Percentiles rank a stretch among this genome's conserved stretches.
Evolutionary conservation across 1,284 basidiomycete species (phyloP).

Genomic region (Sutorius eximius): DNA sequence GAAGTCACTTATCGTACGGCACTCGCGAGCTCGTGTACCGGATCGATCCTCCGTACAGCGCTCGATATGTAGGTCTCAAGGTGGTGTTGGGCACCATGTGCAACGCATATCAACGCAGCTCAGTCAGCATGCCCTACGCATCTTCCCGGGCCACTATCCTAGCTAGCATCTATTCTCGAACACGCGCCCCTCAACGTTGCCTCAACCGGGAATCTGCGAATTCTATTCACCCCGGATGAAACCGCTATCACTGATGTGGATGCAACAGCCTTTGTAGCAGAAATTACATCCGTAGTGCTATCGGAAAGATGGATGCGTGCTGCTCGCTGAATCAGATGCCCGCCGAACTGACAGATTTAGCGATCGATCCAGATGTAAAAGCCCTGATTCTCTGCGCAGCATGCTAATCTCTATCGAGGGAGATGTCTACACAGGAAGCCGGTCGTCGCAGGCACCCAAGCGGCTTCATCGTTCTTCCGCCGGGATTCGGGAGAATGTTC

Average conservation of each 20-base stretch:
- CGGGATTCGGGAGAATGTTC: constrained; percentile 20
- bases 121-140: neutral
- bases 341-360: constrained; percentile 8
- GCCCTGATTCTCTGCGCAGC: constrained; percentile 42
- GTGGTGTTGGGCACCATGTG: constrained; percentile 1
- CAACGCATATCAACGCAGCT: neutral
- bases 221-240: constrained; percentile 32
- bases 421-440: neutral
- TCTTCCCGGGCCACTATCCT: neutral
- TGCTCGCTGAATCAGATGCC: constrained; percentile 7
- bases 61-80: neutral
- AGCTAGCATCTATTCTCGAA: constrained; percentile 1
- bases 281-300: constrained; percentile 3
- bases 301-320: constrained; percentile 5
- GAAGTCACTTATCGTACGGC: constrained; percentile 3
- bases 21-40: neutral
- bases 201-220: constrained; percentile 33
- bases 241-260: constrained; percentile 40
- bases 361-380: constrained; percentile 34
- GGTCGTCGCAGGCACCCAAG: neutral
- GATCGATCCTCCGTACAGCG: constrained; percentile 4
- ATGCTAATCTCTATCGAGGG: constrained; percentile 43
- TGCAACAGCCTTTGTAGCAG: constrained; percentile 11
- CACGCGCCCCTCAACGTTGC: constrained; percentile 1
- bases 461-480: constrained; percentile 35